These are phyloP conservation scores for Colletotrichum viniferum DNA, from an alignment of 2,329 filamentous ascomycete genomes.

Conservation along the genomic window DNA sequence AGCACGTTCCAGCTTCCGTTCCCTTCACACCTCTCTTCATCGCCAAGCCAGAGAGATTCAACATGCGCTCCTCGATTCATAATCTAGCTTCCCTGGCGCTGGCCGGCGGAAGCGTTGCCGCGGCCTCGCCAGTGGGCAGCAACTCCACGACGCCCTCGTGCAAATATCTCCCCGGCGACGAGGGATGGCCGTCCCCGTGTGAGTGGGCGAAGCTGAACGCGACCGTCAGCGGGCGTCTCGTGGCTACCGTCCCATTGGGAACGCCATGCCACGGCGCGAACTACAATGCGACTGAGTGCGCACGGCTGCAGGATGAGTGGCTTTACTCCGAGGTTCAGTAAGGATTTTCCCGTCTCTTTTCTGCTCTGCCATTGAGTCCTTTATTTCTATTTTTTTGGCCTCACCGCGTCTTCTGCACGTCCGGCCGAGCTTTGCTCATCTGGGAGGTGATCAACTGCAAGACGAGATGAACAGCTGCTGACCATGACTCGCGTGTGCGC, in stretches of 20 bases:
- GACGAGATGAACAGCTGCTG: constrained; percentile 25
- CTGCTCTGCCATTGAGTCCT: not conserved
- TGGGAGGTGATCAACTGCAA: not conserved
- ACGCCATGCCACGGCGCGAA: constrained; percentile 7
- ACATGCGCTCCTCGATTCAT: constrained; percentile 6
- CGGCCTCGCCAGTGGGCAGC: not conserved
- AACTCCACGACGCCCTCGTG: not conserved
- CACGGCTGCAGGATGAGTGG: constrained; percentile 11
- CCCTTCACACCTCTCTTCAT: not conserved
- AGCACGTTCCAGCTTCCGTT: not conserved
- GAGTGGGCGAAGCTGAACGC: constrained; percentile 14
- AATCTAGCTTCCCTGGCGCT: not conserved
- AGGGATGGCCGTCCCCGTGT: constrained; percentile 3
- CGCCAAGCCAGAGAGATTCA: not conserved
- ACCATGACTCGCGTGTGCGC: not conserved
- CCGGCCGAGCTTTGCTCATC: not conserved
- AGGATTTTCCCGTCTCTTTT: not conserved
- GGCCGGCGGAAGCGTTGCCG: not conserved
- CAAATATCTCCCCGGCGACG: constrained; percentile 17
- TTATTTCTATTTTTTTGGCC: not conserved
- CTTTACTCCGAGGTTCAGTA: constrained; percentile 17
- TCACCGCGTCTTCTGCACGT: not conserved
- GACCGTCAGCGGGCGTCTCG: constrained; percentile 11
- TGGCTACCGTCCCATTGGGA: constrained; percentile 11
- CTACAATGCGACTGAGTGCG: constrained; percentile 14